Base-by-base conservation (phyloP, 2,329 filamentous ascomycete genomes). In the Beauveria bassiana region DNA sequence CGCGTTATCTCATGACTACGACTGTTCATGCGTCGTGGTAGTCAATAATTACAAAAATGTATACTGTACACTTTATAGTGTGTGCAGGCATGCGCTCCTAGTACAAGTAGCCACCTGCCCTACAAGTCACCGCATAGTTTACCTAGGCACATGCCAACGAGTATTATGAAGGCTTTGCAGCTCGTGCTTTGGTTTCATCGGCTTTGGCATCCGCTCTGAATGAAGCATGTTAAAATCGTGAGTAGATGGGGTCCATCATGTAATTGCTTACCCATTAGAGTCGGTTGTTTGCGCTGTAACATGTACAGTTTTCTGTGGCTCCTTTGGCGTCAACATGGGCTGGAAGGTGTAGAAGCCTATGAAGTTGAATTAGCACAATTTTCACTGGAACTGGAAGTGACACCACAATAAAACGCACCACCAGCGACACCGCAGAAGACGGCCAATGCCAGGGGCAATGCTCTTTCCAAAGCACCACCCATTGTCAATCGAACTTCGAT, bases 331-430 rank as follows among this genome's bases (percentile, higher is more conserved):
- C 58, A 76, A 66, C 28, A 72, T 66, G 24, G 74, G 74, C 43
- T 73, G 68, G 52, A 75, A 76, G 2, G 74, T 75, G 63, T 76
- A 76, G 31, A 70, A 69, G 46, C 74, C 74, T 76, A 58, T 18
- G 6, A 6, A 14, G 40, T 24, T 3, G 31, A n/a, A 9, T 62
- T 26, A 59, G 61, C 22, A 14, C 46, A 38, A 38, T 47, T 38
- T 45, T 9, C 26, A 26, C 47, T 2, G 18, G 3, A 4, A 22
- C 53, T 31, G 26, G 10, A 26, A 42, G 54, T 12, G 31, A 22
- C 16, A n/a, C 34, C 31, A 38, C 34, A 38, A 5, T 5, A 38
- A 46, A 20, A 67, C 71, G 61, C 42, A 75, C 74, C 74, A 62
- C 74, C 72, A 47, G 73, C 62, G 34, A 76, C 70, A 34, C 74